Evolutionary conservation across 352 stramenopile species (phyloP).

Genomic region (Pythium monospermum): DNA sequence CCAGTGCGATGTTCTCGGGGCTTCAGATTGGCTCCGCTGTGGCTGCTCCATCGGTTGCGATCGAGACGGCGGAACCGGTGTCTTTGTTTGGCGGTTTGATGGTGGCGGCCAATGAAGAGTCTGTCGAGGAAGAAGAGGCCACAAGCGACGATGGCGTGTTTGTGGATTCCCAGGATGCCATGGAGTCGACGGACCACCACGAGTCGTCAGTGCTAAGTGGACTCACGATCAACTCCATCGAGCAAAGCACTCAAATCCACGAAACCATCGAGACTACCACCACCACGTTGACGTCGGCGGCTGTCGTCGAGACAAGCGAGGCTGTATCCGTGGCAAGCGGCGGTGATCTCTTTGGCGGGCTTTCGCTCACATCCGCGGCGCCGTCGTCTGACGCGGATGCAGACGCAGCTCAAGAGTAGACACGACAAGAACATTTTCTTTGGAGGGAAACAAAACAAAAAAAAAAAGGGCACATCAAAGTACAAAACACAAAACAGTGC

Average conservation of each 20-base stretch:
- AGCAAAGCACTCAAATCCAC: background rate
- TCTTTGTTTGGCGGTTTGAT: constrained; percentile 15
- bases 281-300: background rate
- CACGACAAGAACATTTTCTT: no score
- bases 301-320: background rate
- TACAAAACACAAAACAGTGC: constrained; percentile 11
- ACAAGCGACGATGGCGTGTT: constrained; percentile 9
- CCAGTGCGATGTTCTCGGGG: constrained; percentile 5
- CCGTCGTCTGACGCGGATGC: background rate
- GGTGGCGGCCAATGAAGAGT: background rate
- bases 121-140: background rate
- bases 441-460: background rate
- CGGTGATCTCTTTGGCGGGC: constrained; percentile 15
- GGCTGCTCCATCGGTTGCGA: background rate
- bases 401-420: constrained; percentile 4
- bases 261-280: background rate
- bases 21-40: constrained; percentile 6
- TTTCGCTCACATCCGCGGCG: constrained; percentile 1
- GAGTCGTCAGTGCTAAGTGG: background rate
- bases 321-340: background rate
- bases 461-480: background rate
- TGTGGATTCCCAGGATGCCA: background rate
- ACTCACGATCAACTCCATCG: background rate
- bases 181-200: background rate
- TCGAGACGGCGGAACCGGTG: background rate